Evolutionary conservation across 805 yeast genomes (phyloP), one percentile per base, ranked within the genome.

Genomic region (Hanseniaspora singularis): DNA sequence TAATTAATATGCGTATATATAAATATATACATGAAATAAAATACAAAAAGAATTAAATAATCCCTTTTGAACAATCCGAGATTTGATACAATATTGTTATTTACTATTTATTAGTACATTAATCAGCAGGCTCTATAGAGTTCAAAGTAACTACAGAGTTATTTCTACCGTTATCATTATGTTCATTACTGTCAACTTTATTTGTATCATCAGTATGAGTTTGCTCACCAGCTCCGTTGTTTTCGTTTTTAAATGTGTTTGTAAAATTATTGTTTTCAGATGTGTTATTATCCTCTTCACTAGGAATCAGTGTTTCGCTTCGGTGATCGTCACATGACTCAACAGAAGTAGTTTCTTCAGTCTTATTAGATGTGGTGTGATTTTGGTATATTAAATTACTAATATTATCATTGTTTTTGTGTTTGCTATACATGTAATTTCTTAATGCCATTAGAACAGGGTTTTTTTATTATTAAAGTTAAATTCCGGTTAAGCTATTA

Each of bases 1-100:
- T 8, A 34, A 42, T 33, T 59, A 50, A 48, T 19, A 3, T 18
- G n/a, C n/a, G n/a, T n/a, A n/a, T n/a, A n/a, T n/a, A n/a, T n/a
- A n/a, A n/a, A n/a, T n/a, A n/a, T n/a, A n/a, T n/a, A n/a, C n/a
- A n/a, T n/a, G n/a, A n/a, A n/a, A n/a, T n/a, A n/a, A n/a, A n/a
- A n/a, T n/a, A n/a, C n/a, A n/a, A n/a, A n/a, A n/a, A n/a, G n/a
- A n/a, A n/a, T n/a, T n/a, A n/a, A n/a, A n/a, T n/a, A n/a, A n/a
- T n/a, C n/a, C n/a, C n/a, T n/a, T n/a, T n/a, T n/a, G n/a, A n/a
- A n/a, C n/a, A n/a, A n/a, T n/a, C n/a, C n/a, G n/a, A n/a, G n/a
- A n/a, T n/a, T n/a, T n/a, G n/a, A n/a, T n/a, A n/a, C n/a, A n/a
- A n/a, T n/a, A n/a, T n/a, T n/a, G n/a, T n/a, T n/a, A n/a, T n/a